Base-by-base conservation (phyloP, 2,329 filamentous ascomycete species). In the Phyllosticta paracitricarpa region DNA sequence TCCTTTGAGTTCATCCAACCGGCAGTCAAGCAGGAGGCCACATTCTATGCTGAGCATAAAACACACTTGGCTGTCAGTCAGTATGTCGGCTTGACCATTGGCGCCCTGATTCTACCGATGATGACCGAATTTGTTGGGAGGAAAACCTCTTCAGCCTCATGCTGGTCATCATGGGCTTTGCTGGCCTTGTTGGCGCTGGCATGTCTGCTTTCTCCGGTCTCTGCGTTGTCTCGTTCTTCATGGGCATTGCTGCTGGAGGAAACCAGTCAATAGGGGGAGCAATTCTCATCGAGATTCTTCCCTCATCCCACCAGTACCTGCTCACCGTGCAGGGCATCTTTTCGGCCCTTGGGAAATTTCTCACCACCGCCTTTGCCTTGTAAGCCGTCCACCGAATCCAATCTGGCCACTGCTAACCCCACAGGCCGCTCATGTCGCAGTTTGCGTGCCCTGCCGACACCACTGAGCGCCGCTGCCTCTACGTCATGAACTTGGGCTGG, bases 401-500 rank as follows among this genome's bases (percentile, higher is more conserved):
- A 12, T 28, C 53, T 55, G 22, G n/a, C 40, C 25, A 6, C 30
- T 61, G 19, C 55, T 48, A 8, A 9, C 12, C 5, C 2, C 17
- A 25, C 48, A 61, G 59, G 54, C 59, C 59, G 26, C 51, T 61
- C n/a, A 61, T 61, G 28, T 2, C 59, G 25, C 40, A 61, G 19
- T 71, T 30, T 55, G 59, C 9, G 17, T 61, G 55, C 57, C 30
- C 61, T 22, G 52, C 58, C 10, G 57, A 64, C 33, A 61, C 65
- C 25, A 64, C 62, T 3, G 9, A 51, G 2, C 56, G 59, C 14
- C 59, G 58, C 35, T 67, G 64, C 56, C 30, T 48, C 51, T 48
- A 60, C 51, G 51, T 54, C 3, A 57, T 66, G 51, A 78, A 78
- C 61, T 73, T 76, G 72, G 76, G 76, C 19, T 78, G 76, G 76